A percentile compares a stretch with the other conserved stretches of the same genome.
These are phyloP conservation scores for Sporothrix euskadiensis DNA, from an alignment of 2,329 filamentous ascomycete genomes.

Conservation along the genomic window DNA sequence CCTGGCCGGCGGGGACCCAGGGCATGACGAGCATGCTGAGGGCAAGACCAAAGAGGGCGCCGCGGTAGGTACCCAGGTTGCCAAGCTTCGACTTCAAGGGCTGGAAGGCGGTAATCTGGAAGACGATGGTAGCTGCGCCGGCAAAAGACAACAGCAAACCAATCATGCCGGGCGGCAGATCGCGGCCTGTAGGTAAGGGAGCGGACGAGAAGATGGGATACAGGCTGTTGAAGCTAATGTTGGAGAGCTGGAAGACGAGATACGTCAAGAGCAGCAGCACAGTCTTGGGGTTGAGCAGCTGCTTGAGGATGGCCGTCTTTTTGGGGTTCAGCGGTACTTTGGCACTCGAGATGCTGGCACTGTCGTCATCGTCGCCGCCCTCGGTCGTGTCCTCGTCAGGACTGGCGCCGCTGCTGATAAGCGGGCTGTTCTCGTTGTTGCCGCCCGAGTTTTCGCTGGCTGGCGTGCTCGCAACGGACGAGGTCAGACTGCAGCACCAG, in stretches of 20 bases:
- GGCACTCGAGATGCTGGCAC: slow-evolving; percentile 41
- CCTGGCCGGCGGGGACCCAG: slow-evolving; percentile 66
- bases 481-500: slow-evolving; percentile 32
- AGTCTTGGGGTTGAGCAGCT: slow-evolving; percentile 76
- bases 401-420: slow-evolving; percentile 1
- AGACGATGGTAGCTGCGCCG: slow-evolving; percentile 80
- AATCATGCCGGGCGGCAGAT: slow-evolving; percentile 74
- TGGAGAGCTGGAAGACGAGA: slow-evolving; percentile 88
- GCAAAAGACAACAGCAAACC: slow-evolving; percentile 83
- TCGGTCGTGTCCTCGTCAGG: neutral
- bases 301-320: slow-evolving; percentile 49
- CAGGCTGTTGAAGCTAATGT: slow-evolving; percentile 91
- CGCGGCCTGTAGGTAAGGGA: slow-evolving; percentile 71
- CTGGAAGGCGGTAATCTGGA: slow-evolving; percentile 85
- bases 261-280: slow-evolving; percentile 81
- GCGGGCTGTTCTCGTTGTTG: slow-evolving; percentile 10
- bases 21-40: slow-evolving; percentile 85
- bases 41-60: slow-evolving; percentile 76
- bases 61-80: slow-evolving; percentile 80
- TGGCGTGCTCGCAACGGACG: neutral
- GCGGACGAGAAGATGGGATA: slow-evolving; percentile 91
- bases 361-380: slow-evolving; percentile 36
- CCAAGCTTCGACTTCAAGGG: slow-evolving; percentile 75
- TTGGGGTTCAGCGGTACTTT: neutral
- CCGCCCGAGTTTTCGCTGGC: neutral